These are phyloP conservation scores for Syzygium aqueum DNA, from an alignment of 345 rosid species.

Conservation along the genomic window DNA sequence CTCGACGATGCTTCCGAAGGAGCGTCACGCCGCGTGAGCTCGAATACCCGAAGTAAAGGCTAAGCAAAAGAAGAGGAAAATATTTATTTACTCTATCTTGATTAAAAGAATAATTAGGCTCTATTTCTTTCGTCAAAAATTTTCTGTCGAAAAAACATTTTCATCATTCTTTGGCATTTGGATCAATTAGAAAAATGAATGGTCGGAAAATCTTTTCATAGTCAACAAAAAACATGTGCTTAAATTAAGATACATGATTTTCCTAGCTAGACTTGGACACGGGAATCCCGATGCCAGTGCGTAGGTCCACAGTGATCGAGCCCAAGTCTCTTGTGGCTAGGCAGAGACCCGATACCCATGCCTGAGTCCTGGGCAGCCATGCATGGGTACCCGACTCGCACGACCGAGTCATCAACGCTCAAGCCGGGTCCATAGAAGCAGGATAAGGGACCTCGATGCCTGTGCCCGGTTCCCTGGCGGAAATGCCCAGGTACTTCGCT, in stretches of 20 bases:
- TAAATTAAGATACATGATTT: background rate
- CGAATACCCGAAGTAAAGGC: background rate
- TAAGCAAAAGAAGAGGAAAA: background rate
- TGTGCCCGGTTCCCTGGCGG: fast-evolving
- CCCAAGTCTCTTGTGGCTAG: background rate
- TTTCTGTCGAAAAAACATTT: fast-evolving
- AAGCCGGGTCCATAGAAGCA: fast-evolving
- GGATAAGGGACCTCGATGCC: background rate
- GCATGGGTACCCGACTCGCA: fast-evolving
- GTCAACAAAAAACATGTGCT: background rate
- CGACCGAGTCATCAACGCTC: background rate
- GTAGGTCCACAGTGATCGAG: background rate
- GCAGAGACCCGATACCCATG: fast-evolving
- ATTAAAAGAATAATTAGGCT: background rate
- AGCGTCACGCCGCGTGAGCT: background rate
- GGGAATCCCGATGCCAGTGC: fast-evolving
- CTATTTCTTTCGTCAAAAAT: background rate
- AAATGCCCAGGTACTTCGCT: fast-evolving
- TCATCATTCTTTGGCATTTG: background rate
- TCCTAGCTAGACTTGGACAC: fast-evolving
- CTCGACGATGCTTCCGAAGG: background rate
- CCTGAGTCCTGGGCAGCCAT: fast-evolving
- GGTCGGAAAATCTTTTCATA: background rate
- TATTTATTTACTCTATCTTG: background rate
- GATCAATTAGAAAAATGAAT: background rate